Base-by-base conservation (phyloP, 805 yeast species). In the Alloascoidea africana region DNA sequence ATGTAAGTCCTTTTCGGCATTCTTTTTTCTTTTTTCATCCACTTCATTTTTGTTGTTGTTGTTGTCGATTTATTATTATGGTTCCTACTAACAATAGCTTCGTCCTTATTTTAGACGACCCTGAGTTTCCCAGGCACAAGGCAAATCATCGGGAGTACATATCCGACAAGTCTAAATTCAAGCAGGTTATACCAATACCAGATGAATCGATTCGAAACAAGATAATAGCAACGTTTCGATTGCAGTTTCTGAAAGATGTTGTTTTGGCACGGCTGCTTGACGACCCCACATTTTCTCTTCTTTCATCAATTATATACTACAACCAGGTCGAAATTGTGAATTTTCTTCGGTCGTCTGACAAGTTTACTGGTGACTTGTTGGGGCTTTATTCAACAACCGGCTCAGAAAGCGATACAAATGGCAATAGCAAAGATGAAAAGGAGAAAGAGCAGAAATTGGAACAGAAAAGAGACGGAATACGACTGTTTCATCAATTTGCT, bases 241-340 rank as follows among this genome's bases (percentile, higher is more conserved):
- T 86, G 39, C 87, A 80, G 49, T 84, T 82, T 52, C 60, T 91
- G 36, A 81, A 81, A 53, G 96, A 89, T 54, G 93, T 84, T 14
- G 93, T 83, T 1, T 58, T 89, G 17, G 87, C 91, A 3, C 63
- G 95, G 38, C 59, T 78, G 33, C 53, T 89, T 35, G 97, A 89
- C 53, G 97, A 89, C 52, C 71, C 76, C 34, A 70, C 86, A 3
- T 73, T 76, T 49, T 71, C 70, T 43, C 60, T 80, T 41, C 65
- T 91, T 27, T 62, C 77, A 14, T 72, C 81, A 1, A 59, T 80
- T 59, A 77, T 84, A 3, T 76, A 73, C 47, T 55, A 65, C 45
- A 76, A 81, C 49, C 89, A 84, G 47, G 70, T 73, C 17, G 76
- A 73, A 36, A 69, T 85, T 15, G 65, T 84, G 18, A 66, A 66